Conservation (phyloP, 148 eudicot species). For the Mesembryanthemum crystallinum region DNA sequence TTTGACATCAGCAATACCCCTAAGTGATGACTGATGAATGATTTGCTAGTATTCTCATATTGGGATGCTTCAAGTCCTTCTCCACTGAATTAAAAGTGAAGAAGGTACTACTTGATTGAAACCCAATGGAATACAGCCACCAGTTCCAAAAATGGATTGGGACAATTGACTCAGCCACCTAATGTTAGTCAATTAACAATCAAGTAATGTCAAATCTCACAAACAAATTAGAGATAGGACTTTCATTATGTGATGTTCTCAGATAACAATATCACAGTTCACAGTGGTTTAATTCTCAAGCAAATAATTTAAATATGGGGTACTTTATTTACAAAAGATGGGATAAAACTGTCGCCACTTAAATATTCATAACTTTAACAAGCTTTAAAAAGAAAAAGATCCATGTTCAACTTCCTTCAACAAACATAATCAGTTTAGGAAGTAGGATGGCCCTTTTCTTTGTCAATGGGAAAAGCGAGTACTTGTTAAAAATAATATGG, state of each 20-base stretch:
- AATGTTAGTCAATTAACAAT: not conserved
- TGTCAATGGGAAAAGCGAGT: not conserved
- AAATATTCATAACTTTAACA: conserved; percentile 1
- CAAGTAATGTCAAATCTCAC: not conserved
- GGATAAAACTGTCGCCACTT: not conserved
- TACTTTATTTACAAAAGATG: conserved; percentile 3
- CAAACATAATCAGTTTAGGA: not conserved
- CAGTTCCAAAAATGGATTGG: not conserved
- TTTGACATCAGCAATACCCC: not conserved
- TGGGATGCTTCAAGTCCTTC: not conserved
- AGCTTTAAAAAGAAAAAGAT: not conserved
- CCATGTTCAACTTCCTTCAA: not conserved
- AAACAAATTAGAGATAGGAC: not conserved
- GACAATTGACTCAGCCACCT: not conserved
- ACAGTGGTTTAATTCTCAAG: not conserved
- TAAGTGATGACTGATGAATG: not conserved
- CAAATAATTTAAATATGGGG: not conserved
- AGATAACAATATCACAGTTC: not conserved
- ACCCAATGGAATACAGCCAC: not conserved
- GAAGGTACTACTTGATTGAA: not conserved
- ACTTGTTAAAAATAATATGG: not conserved
- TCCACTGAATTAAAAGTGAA: not conserved
- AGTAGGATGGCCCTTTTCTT: not conserved
- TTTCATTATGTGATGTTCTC: conserved; percentile 2
- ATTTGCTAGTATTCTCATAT: not conserved